These are phyloP conservation scores for Lasiosphaeriaceae sp. DNA, from an alignment of 495 filamentous ascomycete species.

Conservation along the genomic window DNA sequence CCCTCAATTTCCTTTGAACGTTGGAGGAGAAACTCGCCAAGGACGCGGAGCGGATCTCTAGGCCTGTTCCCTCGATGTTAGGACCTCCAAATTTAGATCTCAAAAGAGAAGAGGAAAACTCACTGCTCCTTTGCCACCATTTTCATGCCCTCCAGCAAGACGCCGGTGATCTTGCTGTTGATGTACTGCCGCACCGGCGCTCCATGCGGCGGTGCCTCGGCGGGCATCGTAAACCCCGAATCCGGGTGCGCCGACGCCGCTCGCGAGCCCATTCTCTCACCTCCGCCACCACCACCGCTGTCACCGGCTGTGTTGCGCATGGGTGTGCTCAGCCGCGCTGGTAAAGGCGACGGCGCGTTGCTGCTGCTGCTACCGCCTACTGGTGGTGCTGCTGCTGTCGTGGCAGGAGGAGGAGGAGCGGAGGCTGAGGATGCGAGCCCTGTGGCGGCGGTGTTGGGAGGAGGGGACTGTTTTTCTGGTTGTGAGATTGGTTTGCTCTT, in stretches of 20 bases:
- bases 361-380: slow-evolving; percentile 13
- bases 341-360: slow-evolving; percentile 38
- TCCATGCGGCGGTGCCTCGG: slow-evolving; percentile 63
- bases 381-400: slow-evolving; percentile 13
- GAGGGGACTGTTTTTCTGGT: slow-evolving; percentile 7
- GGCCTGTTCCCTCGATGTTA: slow-evolving; percentile 46
- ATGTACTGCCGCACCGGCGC: slow-evolving; percentile 84
- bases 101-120: slow-evolving; percentile 28
- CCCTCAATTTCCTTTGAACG: slow-evolving; percentile 72
- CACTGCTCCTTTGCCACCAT: slow-evolving; percentile 76
- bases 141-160: slow-evolving; percentile 91
- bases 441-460: slow-evolving; percentile 7
- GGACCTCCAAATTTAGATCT: background rate
- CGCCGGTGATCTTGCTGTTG: slow-evolving; percentile 81
- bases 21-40: slow-evolving; percentile 84
- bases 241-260: slow-evolving; percentile 53
- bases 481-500: slow-evolving; percentile 11
- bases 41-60: slow-evolving; percentile 74
- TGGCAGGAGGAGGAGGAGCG: slow-evolving; percentile 5
- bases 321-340: slow-evolving; percentile 38
- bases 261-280: slow-evolving; percentile 29
- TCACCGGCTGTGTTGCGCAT: slow-evolving; percentile 24
- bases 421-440: no score
- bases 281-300: background rate
- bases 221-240: slow-evolving; percentile 44